Evolutionary conservation across 345 rosid genomes (phyloP).

Genomic region (Raphanus sativus): DNA sequence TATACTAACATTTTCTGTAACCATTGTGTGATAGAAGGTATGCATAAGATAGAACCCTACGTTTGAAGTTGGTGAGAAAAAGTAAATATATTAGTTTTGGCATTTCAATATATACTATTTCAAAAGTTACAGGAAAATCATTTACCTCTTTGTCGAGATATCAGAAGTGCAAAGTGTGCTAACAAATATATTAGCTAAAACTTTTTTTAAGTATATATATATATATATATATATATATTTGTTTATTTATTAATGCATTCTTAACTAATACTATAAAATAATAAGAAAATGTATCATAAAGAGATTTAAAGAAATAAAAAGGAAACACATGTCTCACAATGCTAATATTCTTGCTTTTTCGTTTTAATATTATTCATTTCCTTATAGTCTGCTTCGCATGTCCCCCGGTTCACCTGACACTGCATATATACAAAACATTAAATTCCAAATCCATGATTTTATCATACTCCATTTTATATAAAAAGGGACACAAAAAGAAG

Average conservation of each 20-base stretch:
- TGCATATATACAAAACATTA: conserved; percentile 20
- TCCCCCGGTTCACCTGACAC: conserved; percentile 42
- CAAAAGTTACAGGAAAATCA: neutral
- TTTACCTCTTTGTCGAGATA: neutral
- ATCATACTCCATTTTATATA: neutral
- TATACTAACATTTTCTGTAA: conserved; percentile 7
- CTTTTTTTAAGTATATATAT: too few species aligned
- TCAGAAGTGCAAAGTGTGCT: neutral
- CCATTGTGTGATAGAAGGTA: neutral
- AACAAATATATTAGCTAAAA: neutral
- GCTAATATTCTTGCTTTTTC: conserved; percentile 3
- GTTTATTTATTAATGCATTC: neutral
- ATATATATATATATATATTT: too few species aligned
- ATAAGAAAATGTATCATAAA: neutral
- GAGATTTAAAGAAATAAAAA: neutral
- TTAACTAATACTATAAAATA: neutral
- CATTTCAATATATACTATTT: neutral
- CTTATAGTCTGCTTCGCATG: conserved; percentile 29
- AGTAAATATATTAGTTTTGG: neutral
- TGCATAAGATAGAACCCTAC: neutral
- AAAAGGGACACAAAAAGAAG: neutral
- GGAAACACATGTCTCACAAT: neutral
- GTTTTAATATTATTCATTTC: conserved; percentile 12
- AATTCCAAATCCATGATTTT: conserved; percentile 28
- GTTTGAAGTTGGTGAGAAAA: neutral